phyloP scores from a whole-genome alignment of 441 rosid genomes.

The Pelargonium citronellum region DNA sequence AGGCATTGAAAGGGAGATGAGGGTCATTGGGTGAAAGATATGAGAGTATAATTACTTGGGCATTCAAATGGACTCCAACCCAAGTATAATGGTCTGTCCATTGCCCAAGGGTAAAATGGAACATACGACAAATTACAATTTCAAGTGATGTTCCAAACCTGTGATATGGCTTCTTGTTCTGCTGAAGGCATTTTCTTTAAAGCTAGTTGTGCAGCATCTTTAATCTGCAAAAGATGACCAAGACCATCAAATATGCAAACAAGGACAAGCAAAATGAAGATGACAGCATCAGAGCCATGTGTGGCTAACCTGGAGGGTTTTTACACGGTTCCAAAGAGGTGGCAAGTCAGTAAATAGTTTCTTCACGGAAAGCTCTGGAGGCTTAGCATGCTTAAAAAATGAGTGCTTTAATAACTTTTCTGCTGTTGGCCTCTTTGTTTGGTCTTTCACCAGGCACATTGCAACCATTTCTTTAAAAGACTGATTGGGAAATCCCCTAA shows the following conservation, averaged over 20 bases:
- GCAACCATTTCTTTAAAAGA: slow-evolving; percentile 99
- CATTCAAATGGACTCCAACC: not conserved
- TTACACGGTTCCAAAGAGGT: slow-evolving; percentile 85
- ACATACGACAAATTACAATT: not conserved
- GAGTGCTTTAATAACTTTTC: slow-evolving; percentile 87
- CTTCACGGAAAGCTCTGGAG: slow-evolving; percentile 82
- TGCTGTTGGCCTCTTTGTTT: slow-evolving; percentile 92
- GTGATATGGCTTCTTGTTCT: slow-evolving; percentile 86
- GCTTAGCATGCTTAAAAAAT: slow-evolving; percentile 83
- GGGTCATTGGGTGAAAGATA: not conserved
- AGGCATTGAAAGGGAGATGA: not conserved
- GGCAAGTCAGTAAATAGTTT: slow-evolving; percentile 71
- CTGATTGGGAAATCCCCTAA: slow-evolving; percentile 83
- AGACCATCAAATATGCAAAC: slow-evolving; percentile 21
- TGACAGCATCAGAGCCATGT: slow-evolving; percentile 15
- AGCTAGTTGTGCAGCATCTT: slow-evolving; percentile 93
- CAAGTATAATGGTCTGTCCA: not conserved
- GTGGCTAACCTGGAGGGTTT: slow-evolving; percentile 74
- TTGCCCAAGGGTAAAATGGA: not conserved
- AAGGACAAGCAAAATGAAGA: slow-evolving; percentile 16
- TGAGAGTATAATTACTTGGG: not conserved
- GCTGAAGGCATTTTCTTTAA: slow-evolving; percentile 86
- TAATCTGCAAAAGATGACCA: slow-evolving; percentile 50
- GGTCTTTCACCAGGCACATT: slow-evolving; percentile 99
- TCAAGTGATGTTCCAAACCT: slow-evolving; percentile 41